Conservation (phyloP, 129 eudicot genomes). For the Tagetes erecta region DNA sequence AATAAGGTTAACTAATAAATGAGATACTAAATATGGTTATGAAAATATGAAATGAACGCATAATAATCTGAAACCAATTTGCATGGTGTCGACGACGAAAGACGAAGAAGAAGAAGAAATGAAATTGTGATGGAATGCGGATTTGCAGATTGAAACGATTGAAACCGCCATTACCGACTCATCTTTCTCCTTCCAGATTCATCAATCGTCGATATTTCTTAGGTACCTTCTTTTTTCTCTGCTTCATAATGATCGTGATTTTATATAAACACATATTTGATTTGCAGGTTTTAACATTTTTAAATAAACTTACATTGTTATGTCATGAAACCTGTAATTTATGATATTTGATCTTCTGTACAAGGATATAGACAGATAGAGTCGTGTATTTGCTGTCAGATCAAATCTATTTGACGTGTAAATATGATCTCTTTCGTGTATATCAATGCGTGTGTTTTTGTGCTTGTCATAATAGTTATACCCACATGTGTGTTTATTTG, state of each 20-base stretch:
- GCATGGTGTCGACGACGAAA: background rate
- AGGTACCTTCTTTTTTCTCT: background rate
- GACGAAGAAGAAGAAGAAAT: background rate
- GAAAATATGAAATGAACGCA: background rate
- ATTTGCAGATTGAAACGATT: constrained; percentile 27
- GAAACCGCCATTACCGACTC: constrained; percentile 33
- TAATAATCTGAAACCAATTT: background rate
- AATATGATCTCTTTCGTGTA: background rate
- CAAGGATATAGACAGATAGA: background rate
- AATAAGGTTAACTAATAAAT: too few species aligned
- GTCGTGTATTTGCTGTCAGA: too few species aligned
- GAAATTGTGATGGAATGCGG: constrained; percentile 28
- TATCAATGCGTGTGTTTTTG: background rate
- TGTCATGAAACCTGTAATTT: too few species aligned
- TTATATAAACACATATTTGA: too few species aligned
- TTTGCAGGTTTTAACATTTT: too few species aligned
- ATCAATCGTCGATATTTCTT: constrained; percentile 16
- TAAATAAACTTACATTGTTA: too few species aligned
- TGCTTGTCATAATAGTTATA: background rate
- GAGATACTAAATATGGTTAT: background rate
- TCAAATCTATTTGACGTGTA: background rate
- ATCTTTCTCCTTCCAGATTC: constrained; percentile 24
- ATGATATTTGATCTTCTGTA: background rate
- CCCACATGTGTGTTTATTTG: background rate
- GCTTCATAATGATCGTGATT: too few species aligned